Conservation (phyloP, 2,329 filamentous ascomycete genomes). For the Diplodia sapinea region DNA sequence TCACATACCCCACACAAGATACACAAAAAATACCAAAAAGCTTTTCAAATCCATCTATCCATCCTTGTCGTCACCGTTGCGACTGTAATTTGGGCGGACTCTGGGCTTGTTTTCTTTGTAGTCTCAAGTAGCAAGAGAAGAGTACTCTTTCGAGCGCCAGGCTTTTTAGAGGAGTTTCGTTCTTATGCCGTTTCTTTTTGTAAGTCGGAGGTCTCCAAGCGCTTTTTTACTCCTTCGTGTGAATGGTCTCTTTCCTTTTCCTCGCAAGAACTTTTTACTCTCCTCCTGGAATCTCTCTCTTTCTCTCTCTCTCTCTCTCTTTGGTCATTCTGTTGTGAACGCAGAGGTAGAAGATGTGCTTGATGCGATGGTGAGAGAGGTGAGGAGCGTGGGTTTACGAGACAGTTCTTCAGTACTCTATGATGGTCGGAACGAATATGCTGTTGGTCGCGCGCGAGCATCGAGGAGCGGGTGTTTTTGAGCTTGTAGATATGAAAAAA, state of each 20-base stretch:
- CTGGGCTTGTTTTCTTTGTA: neutral
- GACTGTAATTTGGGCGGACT: slow-evolving; percentile 3
- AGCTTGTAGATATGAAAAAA: too few species aligned
- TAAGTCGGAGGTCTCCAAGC: neutral
- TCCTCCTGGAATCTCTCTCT: too few species aligned
- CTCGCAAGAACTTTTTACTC: neutral
- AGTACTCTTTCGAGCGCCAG: neutral
- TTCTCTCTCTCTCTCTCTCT: too few species aligned
- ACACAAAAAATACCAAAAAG: slow-evolving; percentile 20
- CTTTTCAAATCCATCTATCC: slow-evolving; percentile 2
- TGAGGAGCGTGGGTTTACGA: too few species aligned
- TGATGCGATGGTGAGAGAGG: too few species aligned
- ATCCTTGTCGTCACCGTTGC: neutral
- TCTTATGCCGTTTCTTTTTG: neutral
- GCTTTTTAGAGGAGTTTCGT: neutral
- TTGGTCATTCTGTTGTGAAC: too few species aligned
- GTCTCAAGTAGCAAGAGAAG: neutral
- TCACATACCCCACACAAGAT: slow-evolving; percentile 21
- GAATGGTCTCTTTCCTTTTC: neutral
- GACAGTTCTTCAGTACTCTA: too few species aligned
- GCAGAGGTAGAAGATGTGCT: too few species aligned
- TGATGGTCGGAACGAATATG: too few species aligned
- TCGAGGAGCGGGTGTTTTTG: too few species aligned
- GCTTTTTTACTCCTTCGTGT: neutral
- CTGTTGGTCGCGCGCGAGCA: too few species aligned